Base-by-base conservation (phyloP, 306 rosid species). In the Cucurbita maxima region DNA sequence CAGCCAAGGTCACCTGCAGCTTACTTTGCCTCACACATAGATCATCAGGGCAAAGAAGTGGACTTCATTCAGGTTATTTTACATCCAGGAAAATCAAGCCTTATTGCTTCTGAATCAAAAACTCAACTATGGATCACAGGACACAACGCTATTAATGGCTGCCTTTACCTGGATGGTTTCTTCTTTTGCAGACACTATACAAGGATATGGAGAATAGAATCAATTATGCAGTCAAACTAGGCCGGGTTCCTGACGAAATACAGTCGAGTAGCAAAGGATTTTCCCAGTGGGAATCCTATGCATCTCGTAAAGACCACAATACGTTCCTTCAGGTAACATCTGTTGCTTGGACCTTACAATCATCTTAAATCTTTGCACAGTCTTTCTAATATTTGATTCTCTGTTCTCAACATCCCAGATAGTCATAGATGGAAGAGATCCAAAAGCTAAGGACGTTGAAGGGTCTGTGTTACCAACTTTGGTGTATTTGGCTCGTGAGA, bases 401-500 rank as follows among this genome's bases (percentile, higher is more conserved):
- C 18, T 12, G 40, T 34, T 37, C 47, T 40, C 43, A 34, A 60
- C 20, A 60, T 34, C 19, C 3, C 30, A 92, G 98, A 87, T 90
- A 72, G 18, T 93, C 37, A 82, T 93, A 75, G 87, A 93, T 81
- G 79, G 79, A 50, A 83, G 78, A 63, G 87, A 90, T 40, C 71
- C 77, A 61, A 79, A 83, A 62, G 83, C 84, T 8, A 82, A 41
- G 66, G 97, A 90, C 58, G 79, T 51, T 53, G 84, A 84, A 58
- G 97, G 92, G 10, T 74, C 61, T 43, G 55, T 14, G 40, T 56
- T 93, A 78, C 97, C 98, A 72, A 75, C 88, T 81, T 73, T 93
- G 5, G 93, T 87, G 54, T 92, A 92, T 82, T 76, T 92, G 79
- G 96, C 98, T 22, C 83, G 98, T 1, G 96, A 90, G 79, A 92